Evolutionary conservation across 225 moss, liverwort and hornwort genomes (phyloP).

Genomic region (Marchantia paleacea): DNA sequence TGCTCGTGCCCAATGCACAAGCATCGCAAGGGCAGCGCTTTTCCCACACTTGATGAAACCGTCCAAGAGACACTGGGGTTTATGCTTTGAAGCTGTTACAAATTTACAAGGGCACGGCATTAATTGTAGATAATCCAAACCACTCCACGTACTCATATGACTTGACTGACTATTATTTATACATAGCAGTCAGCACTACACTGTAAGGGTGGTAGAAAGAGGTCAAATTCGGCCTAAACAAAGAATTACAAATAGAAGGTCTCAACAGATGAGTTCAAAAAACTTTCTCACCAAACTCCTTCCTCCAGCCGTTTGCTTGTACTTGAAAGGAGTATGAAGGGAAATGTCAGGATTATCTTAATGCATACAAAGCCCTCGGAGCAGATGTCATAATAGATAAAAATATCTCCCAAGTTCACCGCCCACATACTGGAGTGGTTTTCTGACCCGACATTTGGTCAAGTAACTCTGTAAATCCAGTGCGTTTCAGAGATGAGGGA

Average conservation of each 20-base stretch:
- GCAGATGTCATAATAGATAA: too few relatives aligned
- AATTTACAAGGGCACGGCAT: constrained; percentile 8
- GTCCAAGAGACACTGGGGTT: constrained; percentile 78
- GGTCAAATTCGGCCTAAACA: too few relatives aligned
- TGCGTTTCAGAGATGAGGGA: neutral
- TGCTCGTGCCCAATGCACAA: constrained; percentile 89
- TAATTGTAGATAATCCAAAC: neutral
- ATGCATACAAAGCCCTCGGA: too few relatives aligned
- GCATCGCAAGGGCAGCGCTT: constrained; percentile 86
- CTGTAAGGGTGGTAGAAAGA: too few relatives aligned
- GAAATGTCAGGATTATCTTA: too few relatives aligned
- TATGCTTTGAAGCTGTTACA: constrained; percentile 62
- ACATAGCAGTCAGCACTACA: neutral
- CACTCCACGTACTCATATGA: neutral
- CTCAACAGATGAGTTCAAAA: too few relatives aligned
- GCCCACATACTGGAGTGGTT: too few relatives aligned
- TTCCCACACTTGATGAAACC: constrained; percentile 85
- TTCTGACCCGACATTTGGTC: neutral
- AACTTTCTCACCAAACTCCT: too few relatives aligned
- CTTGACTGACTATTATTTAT: neutral
- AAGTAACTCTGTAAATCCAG: neutral
- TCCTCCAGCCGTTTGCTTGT: too few relatives aligned
- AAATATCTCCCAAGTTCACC: too few relatives aligned
- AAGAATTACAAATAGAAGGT: too few relatives aligned
- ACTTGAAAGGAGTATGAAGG: too few relatives aligned